A percentile compares a stretch with the other conserved stretches of the same genome.
phyloP scores from a whole-genome alignment of 1,284 basidiomycete species.

The Tilletia setariae region DNA sequence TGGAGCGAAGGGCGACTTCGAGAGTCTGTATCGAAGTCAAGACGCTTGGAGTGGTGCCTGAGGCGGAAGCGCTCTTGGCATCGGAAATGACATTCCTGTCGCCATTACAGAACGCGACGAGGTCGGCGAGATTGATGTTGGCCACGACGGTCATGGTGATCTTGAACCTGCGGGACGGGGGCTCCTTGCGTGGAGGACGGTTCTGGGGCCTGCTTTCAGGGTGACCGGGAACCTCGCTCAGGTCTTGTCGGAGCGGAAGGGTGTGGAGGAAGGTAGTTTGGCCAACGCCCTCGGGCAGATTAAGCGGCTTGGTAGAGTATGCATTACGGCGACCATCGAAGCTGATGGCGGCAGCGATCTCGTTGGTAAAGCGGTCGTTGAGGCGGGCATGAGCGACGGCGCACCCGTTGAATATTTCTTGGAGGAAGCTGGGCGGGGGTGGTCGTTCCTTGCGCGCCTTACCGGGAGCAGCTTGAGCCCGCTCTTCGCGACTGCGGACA shows the following conservation, averaged over 20 bases:
- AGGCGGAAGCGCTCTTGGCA: constrained; percentile 20
- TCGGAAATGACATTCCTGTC: constrained; percentile 29
- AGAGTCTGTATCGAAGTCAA: constrained; percentile 24
- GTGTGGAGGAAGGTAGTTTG: constrained; percentile 21
- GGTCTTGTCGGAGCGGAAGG: constrained; percentile 23
- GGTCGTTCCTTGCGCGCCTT: background rate
- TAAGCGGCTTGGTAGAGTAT: constrained; percentile 20
- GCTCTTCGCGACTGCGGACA: background rate
- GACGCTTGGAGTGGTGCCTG: background rate
- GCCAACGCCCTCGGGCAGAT: constrained; percentile 9
- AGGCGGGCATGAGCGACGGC: constrained; percentile 16
- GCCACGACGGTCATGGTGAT: constrained; percentile 28
- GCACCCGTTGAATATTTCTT: background rate
- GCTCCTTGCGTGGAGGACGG: background rate
- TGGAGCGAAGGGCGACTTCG: constrained; percentile 25
- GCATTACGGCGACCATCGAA: constrained; percentile 34
- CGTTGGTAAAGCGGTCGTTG: constrained; percentile 25
- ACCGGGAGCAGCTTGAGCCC: background rate
- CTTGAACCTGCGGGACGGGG: constrained; percentile 22
- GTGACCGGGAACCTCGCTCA: constrained; percentile 23
- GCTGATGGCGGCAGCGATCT: constrained; percentile 21
- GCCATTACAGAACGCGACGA: constrained; percentile 27
- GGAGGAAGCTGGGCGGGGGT: constrained; percentile 8
- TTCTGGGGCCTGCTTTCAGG: constrained; percentile 9
- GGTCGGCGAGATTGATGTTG: constrained; percentile 25